Evolutionary conservation across 2,329 filamentous ascomycete genomes (phyloP).

Genomic region (Mariannaea elegans): DNA sequence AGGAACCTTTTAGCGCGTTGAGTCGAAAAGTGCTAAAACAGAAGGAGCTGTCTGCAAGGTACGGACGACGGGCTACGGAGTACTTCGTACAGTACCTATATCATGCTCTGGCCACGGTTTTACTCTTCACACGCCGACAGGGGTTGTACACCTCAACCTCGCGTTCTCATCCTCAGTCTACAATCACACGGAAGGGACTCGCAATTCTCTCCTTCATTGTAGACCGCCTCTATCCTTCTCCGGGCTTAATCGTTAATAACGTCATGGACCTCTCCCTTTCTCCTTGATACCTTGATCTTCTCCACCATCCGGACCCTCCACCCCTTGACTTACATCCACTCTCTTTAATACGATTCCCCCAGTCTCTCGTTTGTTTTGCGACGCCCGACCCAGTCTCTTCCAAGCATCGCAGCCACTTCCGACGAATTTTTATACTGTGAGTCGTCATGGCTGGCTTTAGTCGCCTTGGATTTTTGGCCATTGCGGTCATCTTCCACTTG

Average conservation of each 20-base stretch:
- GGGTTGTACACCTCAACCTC: slow-evolving; percentile 4
- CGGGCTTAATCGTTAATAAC: background rate
- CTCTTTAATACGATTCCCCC: slow-evolving; percentile 1
- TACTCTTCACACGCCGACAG: background rate
- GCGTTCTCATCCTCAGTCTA: background rate
- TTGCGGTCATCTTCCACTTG: slow-evolving; percentile 91
- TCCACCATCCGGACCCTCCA: slow-evolving; percentile 6
- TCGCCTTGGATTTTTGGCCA: slow-evolving; percentile 84
- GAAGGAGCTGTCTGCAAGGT: slow-evolving; percentile 8
- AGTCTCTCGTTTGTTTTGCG: slow-evolving; percentile 2
- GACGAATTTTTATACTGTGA: background rate
- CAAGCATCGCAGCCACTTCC: background rate
- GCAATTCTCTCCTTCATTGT: background rate
- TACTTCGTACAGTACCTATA: slow-evolving; percentile 1
- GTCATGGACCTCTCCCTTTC: slow-evolving; percentile 22
- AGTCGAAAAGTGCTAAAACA: too few relatives aligned
- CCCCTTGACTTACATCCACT: slow-evolving; percentile 35
- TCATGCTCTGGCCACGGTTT: slow-evolving; percentile 19
- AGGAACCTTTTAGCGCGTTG: too few relatives aligned
- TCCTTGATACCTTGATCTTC: slow-evolving; percentile 9
- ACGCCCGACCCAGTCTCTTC: slow-evolving; percentile 6
- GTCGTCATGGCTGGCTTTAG: slow-evolving; percentile 62
- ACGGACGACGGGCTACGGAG: slow-evolving; percentile 7
- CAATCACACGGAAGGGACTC: slow-evolving; percentile 2
- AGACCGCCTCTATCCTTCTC: background rate